Percentiles rank a stretch among this genome's conserved stretches.
Conservation (phyloP, 2,329 filamentous ascomycete genomes). For the Cryoendolithus antarcticus region DNA sequence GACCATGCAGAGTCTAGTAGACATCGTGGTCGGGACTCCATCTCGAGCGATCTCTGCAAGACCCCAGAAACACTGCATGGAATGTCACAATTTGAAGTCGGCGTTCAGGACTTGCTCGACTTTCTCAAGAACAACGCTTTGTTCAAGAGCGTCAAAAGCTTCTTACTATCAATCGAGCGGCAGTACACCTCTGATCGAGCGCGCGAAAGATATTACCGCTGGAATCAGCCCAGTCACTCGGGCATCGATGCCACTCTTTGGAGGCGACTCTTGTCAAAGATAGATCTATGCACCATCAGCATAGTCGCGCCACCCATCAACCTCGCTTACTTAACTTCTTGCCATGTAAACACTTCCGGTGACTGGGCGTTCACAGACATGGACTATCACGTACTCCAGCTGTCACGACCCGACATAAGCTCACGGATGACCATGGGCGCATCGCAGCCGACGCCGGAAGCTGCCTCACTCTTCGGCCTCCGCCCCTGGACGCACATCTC, state of each 20-base stretch:
- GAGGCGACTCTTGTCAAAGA: constrained; percentile 41
- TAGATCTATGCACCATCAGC: constrained; percentile 35
- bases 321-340: constrained; percentile 50
- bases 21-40: too few species aligned
- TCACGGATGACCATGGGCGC: background rate
- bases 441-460: constrained; percentile 3
- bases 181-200: constrained; percentile 25
- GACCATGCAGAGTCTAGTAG: too few species aligned
- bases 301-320: constrained; percentile 46
- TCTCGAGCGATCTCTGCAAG: too few species aligned
- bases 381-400: constrained; percentile 19
- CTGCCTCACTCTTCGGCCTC: constrained; percentile 40
- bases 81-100: too few species aligned
- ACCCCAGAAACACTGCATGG: too few species aligned
- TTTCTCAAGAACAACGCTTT: constrained; percentile 12
- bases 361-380: constrained; percentile 21
- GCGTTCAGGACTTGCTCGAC: constrained; percentile 9
- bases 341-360: constrained; percentile 39
- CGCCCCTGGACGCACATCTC: constrained; percentile 52
- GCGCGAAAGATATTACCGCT: constrained; percentile 18
- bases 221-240: constrained; percentile 9
- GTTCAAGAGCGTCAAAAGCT: constrained; percentile 27
- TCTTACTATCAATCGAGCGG: constrained; percentile 31
- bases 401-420: constrained; percentile 6
- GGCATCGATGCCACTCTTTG: constrained; percentile 26